These are phyloP conservation scores for Zizania latifolia DNA, from an alignment of 176 grass and related monocot species.

Conservation along the genomic window DNA sequence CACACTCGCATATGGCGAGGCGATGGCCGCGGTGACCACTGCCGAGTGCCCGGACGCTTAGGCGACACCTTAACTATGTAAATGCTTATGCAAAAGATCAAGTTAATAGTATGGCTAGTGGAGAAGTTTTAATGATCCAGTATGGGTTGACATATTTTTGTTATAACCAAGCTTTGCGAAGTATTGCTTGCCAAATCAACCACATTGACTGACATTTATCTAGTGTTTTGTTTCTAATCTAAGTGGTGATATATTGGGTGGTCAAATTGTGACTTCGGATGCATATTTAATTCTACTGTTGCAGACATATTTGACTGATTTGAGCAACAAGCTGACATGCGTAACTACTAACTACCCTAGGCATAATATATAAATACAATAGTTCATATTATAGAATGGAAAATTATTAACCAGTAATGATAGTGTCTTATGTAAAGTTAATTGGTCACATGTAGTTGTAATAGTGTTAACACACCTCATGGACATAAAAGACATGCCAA, in stretches of 20 bases:
- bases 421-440: background rate
- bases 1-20: too few relatives aligned
- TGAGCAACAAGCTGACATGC: background rate
- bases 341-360: background rate
- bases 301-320: background rate
- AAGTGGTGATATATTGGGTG: background rate
- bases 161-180: background rate
- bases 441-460: background rate
- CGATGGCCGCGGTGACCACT: too few relatives aligned
- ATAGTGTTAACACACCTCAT: conserved; percentile 57
- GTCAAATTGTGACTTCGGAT: background rate
- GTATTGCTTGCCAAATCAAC: background rate
- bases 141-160: background rate
- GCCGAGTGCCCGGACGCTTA: too few relatives aligned
- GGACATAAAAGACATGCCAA: conserved; percentile 98
- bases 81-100: background rate
- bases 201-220: background rate
- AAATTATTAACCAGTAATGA: background rate
- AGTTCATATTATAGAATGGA: background rate
- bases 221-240: background rate
- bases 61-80: too few relatives aligned
- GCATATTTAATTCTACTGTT: background rate
- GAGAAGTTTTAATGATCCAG: background rate
- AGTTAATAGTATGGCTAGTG: background rate
- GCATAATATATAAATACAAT: background rate